A percentile compares a stretch with the other conserved stretches of the same genome.
phyloP scores from a whole-genome alignment of 805 yeast genomes.

The Candida palmyrensis region DNA sequence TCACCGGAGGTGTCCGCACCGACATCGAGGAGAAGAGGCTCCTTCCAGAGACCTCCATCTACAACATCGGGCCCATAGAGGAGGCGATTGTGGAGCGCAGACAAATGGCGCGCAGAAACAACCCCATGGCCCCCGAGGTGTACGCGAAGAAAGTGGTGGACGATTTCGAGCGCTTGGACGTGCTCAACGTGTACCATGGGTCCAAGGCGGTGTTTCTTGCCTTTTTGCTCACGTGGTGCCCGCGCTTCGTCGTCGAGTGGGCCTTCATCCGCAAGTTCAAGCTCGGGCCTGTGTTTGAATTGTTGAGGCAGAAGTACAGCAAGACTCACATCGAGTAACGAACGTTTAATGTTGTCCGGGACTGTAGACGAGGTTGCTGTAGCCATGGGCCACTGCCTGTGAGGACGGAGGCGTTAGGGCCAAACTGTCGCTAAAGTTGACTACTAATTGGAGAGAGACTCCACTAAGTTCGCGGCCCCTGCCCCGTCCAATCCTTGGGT shows the following conservation, averaged over 20 bases:
- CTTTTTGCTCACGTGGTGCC: conserved; percentile 32
- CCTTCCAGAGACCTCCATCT: conserved; percentile 52
- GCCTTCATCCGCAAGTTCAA: conserved; percentile 32
- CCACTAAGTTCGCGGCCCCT: too few species aligned
- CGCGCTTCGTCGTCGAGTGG: conserved; percentile 43
- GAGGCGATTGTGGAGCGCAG: conserved; percentile 47
- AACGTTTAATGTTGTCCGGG: too few species aligned
- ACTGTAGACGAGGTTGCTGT: too few species aligned
- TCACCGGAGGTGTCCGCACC: conserved; percentile 75
- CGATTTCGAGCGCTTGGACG: conserved; percentile 36
- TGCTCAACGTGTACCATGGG: conserved; percentile 56
- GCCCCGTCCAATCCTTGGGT: too few species aligned
- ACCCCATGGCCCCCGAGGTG: conserved; percentile 54
- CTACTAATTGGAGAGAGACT: too few species aligned
- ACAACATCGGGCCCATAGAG: conserved; percentile 45
- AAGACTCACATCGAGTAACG: conserved; percentile 10
- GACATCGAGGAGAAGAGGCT: conserved; percentile 64
- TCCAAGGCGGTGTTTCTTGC: conserved; percentile 34
- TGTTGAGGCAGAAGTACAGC: conserved; percentile 16
- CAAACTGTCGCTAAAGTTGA: too few species aligned
- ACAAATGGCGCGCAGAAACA: conserved; percentile 52
- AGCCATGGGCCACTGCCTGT: too few species aligned
- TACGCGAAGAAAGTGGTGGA: conserved; percentile 54
- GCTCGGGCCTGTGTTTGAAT: conserved; percentile 20
- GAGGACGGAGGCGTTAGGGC: too few species aligned